These are phyloP conservation scores for Piper betle DNA, from an alignment of 164 flowering plant genomes.

Conservation along the genomic window DNA sequence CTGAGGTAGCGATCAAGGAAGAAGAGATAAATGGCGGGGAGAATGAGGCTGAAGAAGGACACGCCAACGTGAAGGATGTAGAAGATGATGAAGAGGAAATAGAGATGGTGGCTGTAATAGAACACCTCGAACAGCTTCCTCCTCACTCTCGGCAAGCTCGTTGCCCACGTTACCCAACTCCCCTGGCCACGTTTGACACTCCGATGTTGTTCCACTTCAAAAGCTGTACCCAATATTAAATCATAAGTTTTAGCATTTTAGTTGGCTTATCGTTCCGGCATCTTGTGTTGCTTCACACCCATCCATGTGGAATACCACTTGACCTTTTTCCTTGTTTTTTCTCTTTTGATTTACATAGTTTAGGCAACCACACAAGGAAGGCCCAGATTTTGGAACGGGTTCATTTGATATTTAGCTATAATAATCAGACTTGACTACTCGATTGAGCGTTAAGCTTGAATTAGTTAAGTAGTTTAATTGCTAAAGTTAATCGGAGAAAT, in stretches of 20 bases:
- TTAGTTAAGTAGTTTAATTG: too few species aligned
- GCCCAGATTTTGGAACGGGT: too few species aligned
- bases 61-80: conserved; percentile 68
- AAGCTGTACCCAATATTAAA: conserved; percentile 32
- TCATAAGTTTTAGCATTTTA: neutral
- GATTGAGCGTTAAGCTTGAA: too few species aligned
- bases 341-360: too few species aligned
- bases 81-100: conserved; percentile 57
- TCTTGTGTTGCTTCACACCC: too few species aligned
- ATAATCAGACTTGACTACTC: too few species aligned
- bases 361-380: too few species aligned
- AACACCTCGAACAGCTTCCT: conserved; percentile 67
- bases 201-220: conserved; percentile 39
- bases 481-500: too few species aligned
- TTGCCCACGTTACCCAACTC: conserved; percentile 58
- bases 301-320: too few species aligned
- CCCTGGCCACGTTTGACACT: conserved; percentile 62
- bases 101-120: conserved; percentile 72
- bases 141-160: conserved; percentile 42
- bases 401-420: too few species aligned
- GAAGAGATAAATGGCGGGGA: conserved; percentile 85
- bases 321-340: too few species aligned
- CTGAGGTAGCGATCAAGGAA: conserved; percentile 67
- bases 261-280: neutral
- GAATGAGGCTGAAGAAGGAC: conserved; percentile 38